Percentiles rank a stretch among this genome's conserved stretches.
Conservation (phyloP, 345 rosid species). For the Excoecaria cochinchinensis region DNA sequence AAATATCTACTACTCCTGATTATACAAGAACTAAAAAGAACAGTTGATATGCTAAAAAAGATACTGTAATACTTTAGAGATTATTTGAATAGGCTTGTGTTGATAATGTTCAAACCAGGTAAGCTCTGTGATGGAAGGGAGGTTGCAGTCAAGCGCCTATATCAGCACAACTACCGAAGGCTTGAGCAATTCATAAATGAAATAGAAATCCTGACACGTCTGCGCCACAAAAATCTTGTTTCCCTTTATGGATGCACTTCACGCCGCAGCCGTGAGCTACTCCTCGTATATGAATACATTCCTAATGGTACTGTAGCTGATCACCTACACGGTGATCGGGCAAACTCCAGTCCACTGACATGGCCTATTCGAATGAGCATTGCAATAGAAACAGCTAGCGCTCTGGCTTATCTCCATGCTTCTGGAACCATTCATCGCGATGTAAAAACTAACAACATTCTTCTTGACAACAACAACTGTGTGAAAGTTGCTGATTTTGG, state of each 20-base stretch:
- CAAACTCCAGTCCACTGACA: constrained; percentile 13
- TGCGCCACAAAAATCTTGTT: constrained; percentile 39
- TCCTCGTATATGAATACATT: constrained; percentile 32
- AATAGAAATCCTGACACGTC: constrained; percentile 31
- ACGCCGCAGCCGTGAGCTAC: constrained; percentile 33
- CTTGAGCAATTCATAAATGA: constrained; percentile 38
- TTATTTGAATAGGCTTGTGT: neutral
- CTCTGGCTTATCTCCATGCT: constrained; percentile 27
- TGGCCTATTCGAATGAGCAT: constrained; percentile 28
- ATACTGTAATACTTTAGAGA: neutral
- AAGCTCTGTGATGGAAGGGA: constrained; percentile 35
- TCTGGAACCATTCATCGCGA: constrained; percentile 20
- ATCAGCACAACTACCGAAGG: constrained; percentile 24
- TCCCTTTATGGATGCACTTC: constrained; percentile 42
- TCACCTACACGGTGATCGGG: constrained; percentile 20
- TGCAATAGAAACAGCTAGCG: constrained; percentile 23
- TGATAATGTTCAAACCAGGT: constrained; percentile 17
- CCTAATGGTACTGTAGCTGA: constrained; percentile 28
- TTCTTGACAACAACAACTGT: constrained; percentile 14
- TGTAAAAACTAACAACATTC: constrained; percentile 26
- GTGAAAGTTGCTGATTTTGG: constrained; percentile 32
- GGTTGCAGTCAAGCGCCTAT: constrained; percentile 41
- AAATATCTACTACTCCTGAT: neutral
- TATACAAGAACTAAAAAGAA: neutral
- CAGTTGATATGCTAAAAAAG: neutral